Percentiles rank a stretch among this genome's conserved stretches.
Conservation (phyloP, 2,329 filamentous ascomycete genomes). For the Gaeumannomyces sp. region DNA sequence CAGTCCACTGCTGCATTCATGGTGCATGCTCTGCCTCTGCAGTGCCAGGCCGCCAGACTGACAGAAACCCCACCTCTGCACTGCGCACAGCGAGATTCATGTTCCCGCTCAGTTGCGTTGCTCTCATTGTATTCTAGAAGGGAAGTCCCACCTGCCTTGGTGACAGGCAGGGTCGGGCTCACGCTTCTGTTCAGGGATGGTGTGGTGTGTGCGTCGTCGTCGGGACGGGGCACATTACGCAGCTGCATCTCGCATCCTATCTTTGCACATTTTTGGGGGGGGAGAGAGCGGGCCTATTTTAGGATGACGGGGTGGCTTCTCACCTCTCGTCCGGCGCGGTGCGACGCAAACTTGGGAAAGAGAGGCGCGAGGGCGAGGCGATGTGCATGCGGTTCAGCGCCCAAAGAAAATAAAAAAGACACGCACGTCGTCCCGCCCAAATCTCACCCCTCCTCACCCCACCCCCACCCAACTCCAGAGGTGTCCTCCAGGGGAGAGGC, state of each 20-base stretch:
- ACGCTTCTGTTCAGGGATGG: background rate
- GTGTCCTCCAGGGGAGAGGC: background rate
- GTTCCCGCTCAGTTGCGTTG: background rate
- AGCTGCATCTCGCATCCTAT: background rate
- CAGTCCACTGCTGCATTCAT: no score
- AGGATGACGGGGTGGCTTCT: constrained; percentile 4
- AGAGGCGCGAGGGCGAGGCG: background rate
- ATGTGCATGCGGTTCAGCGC: constrained; percentile 4
- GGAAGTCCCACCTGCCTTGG: background rate
- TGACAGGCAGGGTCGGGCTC: background rate
- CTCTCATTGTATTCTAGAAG: background rate
- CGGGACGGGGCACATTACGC: background rate
- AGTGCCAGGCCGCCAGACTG: background rate
- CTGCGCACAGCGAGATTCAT: background rate
- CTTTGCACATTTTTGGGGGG: background rate
- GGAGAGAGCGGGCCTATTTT: background rate
- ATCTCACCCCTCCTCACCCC: background rate
- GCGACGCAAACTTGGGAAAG: background rate
- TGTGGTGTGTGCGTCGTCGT: no score
- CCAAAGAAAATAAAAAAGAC: background rate
- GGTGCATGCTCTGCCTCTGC: background rate
- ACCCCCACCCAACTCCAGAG: background rate
- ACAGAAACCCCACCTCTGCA: background rate
- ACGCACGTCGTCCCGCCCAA: background rate
- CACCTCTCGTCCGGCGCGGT: background rate